Evolutionary conservation across 2,329 filamentous ascomycete species (phyloP), one percentile per base, ranked within the genome.

Genomic region (Alternaria atra): DNA sequence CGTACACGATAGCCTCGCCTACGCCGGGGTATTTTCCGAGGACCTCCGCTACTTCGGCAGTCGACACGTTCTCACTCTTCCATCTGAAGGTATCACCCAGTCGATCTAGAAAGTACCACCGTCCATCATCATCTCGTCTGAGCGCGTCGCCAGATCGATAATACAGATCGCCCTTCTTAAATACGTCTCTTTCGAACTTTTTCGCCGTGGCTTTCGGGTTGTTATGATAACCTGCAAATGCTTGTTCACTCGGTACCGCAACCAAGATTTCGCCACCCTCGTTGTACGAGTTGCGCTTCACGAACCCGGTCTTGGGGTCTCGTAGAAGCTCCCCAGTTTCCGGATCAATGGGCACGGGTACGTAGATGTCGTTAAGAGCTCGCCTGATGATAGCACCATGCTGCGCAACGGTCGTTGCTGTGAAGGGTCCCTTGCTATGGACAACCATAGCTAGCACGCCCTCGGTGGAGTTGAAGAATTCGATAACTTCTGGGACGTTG

Each of bases 401-500:
- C 66, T 91, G 89, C 0, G 90, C 91, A 1, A 94, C 89, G 30
- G 84, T 82, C 6, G 85, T 83, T 3, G 85, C 65, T 80, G 20
- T 86, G 80, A 77, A 88, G 88, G 50, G 87, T 83, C 17, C 89
- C 86, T 53, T 72, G 27, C 59, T 70, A n/a, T 73, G 68, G 2
- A 73, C 90, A 39, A 87, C 74, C 39, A 92, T 79, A 0, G 77
- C 77, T 64, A 93, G 83, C 44, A 91, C 83, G 34, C 90, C 90
- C 77, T 93, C 91, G 0, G 89, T 91, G 32, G 87, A 90, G 71
- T 89, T 91, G 82, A 92, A 94, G 78, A 94, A 93, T 76, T 93
- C 91, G 58, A 82, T 82, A 2, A 93, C 86, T 40, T 85, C 84
- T 6, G 82, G 78, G 56, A 91, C 84, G 54, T 83, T 84, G 74